These are phyloP conservation scores for Camellia japonica DNA, from an alignment of 148 eudicot species.

Conservation along the genomic window DNA sequence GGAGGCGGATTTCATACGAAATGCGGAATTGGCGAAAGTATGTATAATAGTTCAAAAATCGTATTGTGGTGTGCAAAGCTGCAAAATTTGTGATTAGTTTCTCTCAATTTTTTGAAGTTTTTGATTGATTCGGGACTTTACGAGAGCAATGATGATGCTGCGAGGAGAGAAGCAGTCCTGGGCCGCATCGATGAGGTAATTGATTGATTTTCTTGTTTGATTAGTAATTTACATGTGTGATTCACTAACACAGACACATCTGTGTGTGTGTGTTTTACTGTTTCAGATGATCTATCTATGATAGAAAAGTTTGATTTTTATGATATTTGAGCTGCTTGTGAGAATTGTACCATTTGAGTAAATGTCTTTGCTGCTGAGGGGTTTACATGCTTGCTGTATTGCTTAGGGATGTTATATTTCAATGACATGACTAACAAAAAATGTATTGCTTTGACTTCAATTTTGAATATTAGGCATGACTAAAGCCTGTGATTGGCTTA, in stretches of 20 bases:
- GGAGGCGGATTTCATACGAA: conserved; percentile 54
- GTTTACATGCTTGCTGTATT: conserved; percentile 1
- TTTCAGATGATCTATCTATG: not conserved
- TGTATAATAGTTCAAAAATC: not conserved
- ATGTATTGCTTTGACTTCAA: not conserved
- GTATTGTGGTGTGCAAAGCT: not conserved
- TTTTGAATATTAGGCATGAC: conserved; percentile 3
- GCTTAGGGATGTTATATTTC: not conserved
- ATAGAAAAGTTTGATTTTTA: not conserved
- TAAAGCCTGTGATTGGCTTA: not conserved
- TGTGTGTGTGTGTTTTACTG: not conserved
- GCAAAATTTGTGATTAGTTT: not conserved
- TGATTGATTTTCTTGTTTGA: not conserved
- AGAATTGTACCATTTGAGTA: not conserved
- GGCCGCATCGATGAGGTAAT: conserved; percentile 57
- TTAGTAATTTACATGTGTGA: not conserved
- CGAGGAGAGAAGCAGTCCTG: conserved; percentile 56
- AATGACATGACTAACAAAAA: not conserved
- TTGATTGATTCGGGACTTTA: conserved; percentile 56
- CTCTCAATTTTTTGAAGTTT: conserved; percentile 28
- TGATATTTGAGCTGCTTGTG: not conserved
- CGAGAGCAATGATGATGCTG: conserved; percentile 52
- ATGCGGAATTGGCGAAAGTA: conserved; percentile 56
- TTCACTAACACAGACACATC: not conserved
- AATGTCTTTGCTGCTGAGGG: not conserved